These are phyloP conservation scores for Polytrichum formosum DNA, from an alignment of 225 moss, liverwort and hornwort species.

Conservation along the genomic window DNA sequence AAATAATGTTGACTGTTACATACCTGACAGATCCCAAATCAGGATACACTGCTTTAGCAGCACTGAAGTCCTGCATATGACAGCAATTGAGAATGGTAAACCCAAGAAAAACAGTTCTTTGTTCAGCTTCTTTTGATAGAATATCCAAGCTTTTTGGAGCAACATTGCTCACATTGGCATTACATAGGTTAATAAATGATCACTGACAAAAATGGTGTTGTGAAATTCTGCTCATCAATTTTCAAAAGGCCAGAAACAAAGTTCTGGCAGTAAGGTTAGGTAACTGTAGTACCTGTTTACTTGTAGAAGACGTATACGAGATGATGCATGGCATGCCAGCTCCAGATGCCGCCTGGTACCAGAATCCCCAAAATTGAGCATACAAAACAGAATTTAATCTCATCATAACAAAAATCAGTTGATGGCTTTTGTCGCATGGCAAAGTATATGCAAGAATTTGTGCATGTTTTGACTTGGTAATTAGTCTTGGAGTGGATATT, in stretches of 20 bases:
- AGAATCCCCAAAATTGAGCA: too few relatives aligned
- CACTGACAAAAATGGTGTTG: too few relatives aligned
- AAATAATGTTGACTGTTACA: background rate
- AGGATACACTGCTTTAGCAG: slow-evolving; percentile 72
- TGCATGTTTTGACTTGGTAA: background rate
- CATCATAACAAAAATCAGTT: too few relatives aligned
- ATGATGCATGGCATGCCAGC: slow-evolving; percentile 89
- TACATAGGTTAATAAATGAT: background rate
- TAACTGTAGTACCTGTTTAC: slow-evolving; percentile 48
- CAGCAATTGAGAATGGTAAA: background rate
- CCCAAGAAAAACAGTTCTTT: too few relatives aligned
- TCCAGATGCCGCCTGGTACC: slow-evolving; percentile 70
- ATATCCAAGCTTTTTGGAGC: background rate
- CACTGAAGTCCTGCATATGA: slow-evolving; percentile 72
- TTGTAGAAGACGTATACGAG: slow-evolving; percentile 85
- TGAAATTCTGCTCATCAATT: too few relatives aligned
- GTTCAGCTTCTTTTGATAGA: too few relatives aligned
- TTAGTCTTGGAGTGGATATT: background rate
- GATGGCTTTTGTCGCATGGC: too few relatives aligned
- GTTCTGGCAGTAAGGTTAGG: background rate
- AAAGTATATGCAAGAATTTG: too few relatives aligned
- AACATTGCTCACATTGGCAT: background rate
- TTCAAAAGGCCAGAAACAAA: background rate
- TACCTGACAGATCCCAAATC: slow-evolving; percentile 71
- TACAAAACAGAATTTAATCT: too few relatives aligned